Conservation (phyloP, 805 yeast species). For the Ogataea ramenticola region DNA sequence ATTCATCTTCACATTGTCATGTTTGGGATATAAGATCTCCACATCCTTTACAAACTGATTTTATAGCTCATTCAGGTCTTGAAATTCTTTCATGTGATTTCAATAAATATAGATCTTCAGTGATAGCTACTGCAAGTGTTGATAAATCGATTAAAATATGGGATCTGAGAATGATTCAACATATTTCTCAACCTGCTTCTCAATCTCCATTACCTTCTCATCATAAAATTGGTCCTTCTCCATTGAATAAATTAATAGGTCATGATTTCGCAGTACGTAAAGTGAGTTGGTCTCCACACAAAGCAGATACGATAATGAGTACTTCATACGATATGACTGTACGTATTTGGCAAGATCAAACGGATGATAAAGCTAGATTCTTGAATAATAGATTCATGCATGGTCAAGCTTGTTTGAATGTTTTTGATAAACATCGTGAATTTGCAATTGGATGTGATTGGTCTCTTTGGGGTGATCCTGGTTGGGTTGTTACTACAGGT, state of each 20-base stretch:
- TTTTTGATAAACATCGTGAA: conserved; percentile 70
- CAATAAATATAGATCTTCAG: conserved; percentile 78
- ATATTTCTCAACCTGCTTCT: conserved; percentile 26
- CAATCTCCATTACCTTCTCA: conserved; percentile 30
- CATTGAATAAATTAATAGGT: conserved; percentile 70
- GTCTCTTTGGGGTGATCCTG: conserved; percentile 94
- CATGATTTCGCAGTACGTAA: conserved; percentile 86
- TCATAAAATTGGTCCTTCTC: conserved; percentile 52
- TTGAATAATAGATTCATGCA: conserved; percentile 40
- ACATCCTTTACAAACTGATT: conserved; percentile 50
- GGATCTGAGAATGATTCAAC: conserved; percentile 72
- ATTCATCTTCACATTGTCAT: conserved; percentile 66
- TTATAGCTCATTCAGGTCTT: conserved; percentile 69
- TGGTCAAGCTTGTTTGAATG: conserved; percentile 45
- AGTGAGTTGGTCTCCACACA: conserved; percentile 87
- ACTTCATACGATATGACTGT: conserved; percentile 92
- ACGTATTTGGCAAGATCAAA: conserved; percentile 73
- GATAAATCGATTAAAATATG: conserved; percentile 79
- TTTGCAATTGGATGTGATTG: conserved; percentile 93
- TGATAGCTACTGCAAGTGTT: conserved; percentile 87
- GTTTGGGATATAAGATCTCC: conserved; percentile 78
- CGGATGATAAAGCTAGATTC: conserved; percentile 49
- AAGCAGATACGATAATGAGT: conserved; percentile 58
- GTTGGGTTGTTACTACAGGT: conserved; percentile 91
- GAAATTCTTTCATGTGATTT: conserved; percentile 81